Evolutionary conservation across 2,329 filamentous ascomycete species (phyloP), one percentile per base, ranked within the genome.

Genomic region (Diplodia seriata): DNA sequence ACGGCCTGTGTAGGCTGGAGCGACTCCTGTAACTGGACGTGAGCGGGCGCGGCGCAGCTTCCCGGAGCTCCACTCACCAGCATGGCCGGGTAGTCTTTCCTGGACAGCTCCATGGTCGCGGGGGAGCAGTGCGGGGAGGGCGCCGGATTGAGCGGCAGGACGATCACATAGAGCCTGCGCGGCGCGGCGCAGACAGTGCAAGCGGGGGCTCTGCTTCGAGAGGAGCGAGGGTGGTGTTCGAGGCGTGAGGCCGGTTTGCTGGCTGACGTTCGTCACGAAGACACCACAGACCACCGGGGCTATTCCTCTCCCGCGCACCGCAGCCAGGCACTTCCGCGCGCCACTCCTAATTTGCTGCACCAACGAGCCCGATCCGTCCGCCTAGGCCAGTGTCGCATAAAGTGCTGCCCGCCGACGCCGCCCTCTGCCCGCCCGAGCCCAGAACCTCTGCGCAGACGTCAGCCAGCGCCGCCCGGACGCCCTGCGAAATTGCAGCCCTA

Each of bases 1-100:
- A 93, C 91, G 69, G 95, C 94, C 82, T 95, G 92, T 73, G 82
- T 82, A 31, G 95, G 94, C 79, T 92, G 89, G 74, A 99, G 86
- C 75, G 88, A 87, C 73, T 90, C 89, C 94, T 98, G 73, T 57
- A 70, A 69, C 65, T 70, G 70, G 67, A 61, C 12, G 74, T 79
- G 73, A 75, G 76, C 72, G 73, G 73, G 70, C 69, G 71, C 55
- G 68, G 70, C 69, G 69, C 68, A 66, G 68, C 51, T 71, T 71
- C 61, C 43, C 56, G 70, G 67, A 63, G 70, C 69, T 72, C 68
- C 69, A 81, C 91, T 85, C 85, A 97, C 94, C 90, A 97, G 90
- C 87, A 98, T 90, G 74, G 89, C 90, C 80, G 94, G 93, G 85
- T 98, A 98, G 81, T 97, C 94, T 80, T 91, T 86, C 81, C 93